Conservation (phyloP, 1,284 basidiomycete genomes). For the Ganoderma lingzhi region DNA sequence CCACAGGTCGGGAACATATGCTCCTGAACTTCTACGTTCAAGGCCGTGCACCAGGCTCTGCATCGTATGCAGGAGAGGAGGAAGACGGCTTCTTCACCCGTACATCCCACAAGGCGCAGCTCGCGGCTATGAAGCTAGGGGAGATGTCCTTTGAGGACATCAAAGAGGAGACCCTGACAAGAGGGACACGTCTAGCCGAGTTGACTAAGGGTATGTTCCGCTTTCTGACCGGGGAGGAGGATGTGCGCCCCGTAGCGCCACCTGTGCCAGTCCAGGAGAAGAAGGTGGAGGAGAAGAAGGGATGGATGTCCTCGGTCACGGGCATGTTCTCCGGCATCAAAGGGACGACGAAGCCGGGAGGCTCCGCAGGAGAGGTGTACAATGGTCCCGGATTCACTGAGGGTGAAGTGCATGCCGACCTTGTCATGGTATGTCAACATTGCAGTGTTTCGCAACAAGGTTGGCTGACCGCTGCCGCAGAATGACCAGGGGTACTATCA, state of each 20-base stretch:
- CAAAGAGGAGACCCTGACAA: slow-evolving; percentile 48
- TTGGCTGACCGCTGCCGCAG: slow-evolving; percentile 47
- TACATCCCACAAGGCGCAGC: slow-evolving; percentile 48
- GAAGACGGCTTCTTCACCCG: slow-evolving; percentile 20
- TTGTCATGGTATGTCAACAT: slow-evolving; percentile 65
- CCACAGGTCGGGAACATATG: slow-evolving; percentile 79
- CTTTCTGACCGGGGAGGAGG: slow-evolving; percentile 69
- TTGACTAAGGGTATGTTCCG: slow-evolving; percentile 63
- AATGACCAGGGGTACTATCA: slow-evolving; percentile 80
- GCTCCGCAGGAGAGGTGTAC: slow-evolving; percentile 39
- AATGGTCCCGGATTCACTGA: slow-evolving; percentile 66
- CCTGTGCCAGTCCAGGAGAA: slow-evolving; percentile 42
- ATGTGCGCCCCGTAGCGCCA: slow-evolving; percentile 47
- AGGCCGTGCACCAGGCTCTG: slow-evolving; percentile 53
- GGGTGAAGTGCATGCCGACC: slow-evolving; percentile 81
- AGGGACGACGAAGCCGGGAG: slow-evolving; percentile 47
- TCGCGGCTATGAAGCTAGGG: slow-evolving; percentile 49
- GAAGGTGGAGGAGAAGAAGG: slow-evolving; percentile 47
- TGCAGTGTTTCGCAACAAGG: background rate
- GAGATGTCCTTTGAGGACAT: slow-evolving; percentile 64
- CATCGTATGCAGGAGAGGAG: slow-evolving; percentile 22
- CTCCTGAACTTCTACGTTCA: slow-evolving; percentile 82
- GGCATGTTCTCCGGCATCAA: slow-evolving; percentile 76
- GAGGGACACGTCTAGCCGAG: slow-evolving; percentile 44
- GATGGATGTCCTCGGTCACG: slow-evolving; percentile 60